A percentile compares a stretch with the other conserved stretches of the same genome.
phyloP scores from a whole-genome alignment of 108 stramenopile species.

The Nitzschia putrida region DNA sequence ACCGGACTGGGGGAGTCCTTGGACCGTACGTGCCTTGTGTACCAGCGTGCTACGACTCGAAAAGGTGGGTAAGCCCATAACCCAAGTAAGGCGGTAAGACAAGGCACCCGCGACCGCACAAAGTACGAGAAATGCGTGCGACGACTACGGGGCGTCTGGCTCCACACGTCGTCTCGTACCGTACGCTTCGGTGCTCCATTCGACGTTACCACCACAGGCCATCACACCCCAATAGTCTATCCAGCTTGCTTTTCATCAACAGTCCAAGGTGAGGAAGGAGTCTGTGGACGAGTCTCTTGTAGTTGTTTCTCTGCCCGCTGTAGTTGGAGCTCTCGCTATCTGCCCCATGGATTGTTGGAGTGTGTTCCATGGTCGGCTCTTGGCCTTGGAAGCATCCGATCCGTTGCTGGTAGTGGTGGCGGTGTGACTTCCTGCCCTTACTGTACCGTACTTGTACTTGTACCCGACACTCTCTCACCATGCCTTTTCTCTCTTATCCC shows the following conservation, averaged over 20 bases:
- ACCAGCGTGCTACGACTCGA: background rate
- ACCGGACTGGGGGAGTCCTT: too few species aligned
- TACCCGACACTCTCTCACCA: constrained; percentile 3
- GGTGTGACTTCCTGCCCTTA: background rate
- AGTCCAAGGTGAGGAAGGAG: too few species aligned
- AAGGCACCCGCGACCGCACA: constrained; percentile 17
- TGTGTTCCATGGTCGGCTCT: too few species aligned
- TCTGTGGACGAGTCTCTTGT: too few species aligned
- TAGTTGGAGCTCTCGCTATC: background rate
- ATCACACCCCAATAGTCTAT: too few species aligned
- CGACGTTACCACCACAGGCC: too few species aligned
- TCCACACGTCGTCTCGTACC: constrained; percentile 2
- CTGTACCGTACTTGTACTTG: background rate
- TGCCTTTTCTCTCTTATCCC: constrained; percentile 5
- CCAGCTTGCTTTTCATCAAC: too few species aligned
- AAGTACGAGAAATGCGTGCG: constrained; percentile 14
- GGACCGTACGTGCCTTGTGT: constrained; percentile 6
- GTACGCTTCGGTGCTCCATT: background rate
- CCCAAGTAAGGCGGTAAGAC: constrained; percentile 39
- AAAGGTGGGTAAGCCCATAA: constrained; percentile 11
- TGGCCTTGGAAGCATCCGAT: background rate
- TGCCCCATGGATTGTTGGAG: too few species aligned
- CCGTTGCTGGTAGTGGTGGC: background rate
- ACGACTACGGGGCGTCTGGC: background rate
- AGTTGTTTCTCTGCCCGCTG: background rate